These are phyloP conservation scores for Cytospora paraplurivora DNA, from an alignment of 2,329 filamentous ascomycete species.

Conservation along the genomic window DNA sequence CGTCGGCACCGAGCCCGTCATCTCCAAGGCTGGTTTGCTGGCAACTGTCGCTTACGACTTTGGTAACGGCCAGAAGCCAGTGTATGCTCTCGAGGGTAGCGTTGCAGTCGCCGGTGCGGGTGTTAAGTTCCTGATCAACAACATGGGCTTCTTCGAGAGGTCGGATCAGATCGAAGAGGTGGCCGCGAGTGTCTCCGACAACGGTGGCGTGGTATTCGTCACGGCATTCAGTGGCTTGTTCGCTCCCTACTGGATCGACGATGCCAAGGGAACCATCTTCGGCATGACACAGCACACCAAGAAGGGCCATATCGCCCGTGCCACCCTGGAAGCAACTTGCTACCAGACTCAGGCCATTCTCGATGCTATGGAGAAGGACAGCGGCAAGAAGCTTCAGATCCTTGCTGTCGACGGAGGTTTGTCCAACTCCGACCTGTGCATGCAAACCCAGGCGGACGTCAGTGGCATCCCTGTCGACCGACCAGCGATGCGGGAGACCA, in stretches of 20 bases:
- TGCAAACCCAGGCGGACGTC: conserved; percentile 89
- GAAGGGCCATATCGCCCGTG: conserved; percentile 82
- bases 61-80: conserved; percentile 58
- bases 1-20: conserved; percentile 80
- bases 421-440: conserved; percentile 84
- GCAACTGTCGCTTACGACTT: conserved; percentile 89
- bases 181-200: conserved; percentile 63
- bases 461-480: conserved; percentile 81
- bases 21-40: conserved; percentile 79
- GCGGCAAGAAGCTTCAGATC: conserved; percentile 70
- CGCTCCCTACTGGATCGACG: conserved; percentile 93
- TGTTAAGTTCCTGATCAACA: conserved; percentile 72
- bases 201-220: conserved; percentile 82
- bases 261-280: conserved; percentile 85
- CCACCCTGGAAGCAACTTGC: conserved; percentile 87
- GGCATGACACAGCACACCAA: conserved; percentile 85
- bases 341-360: conserved; percentile 92
- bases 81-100: conserved; percentile 82
- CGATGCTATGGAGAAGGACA: conserved; percentile 88
- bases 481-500: conserved; percentile 88
- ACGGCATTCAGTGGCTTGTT: conserved; percentile 91
- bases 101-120: conserved; percentile 81
- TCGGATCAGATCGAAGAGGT: conserved; percentile 53
- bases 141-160: conserved; percentile 60
- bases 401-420: conserved; percentile 88